These are phyloP conservation scores for Aspergillus coremiiformis DNA, from an alignment of 495 filamentous ascomycete species.

Conservation along the genomic window DNA sequence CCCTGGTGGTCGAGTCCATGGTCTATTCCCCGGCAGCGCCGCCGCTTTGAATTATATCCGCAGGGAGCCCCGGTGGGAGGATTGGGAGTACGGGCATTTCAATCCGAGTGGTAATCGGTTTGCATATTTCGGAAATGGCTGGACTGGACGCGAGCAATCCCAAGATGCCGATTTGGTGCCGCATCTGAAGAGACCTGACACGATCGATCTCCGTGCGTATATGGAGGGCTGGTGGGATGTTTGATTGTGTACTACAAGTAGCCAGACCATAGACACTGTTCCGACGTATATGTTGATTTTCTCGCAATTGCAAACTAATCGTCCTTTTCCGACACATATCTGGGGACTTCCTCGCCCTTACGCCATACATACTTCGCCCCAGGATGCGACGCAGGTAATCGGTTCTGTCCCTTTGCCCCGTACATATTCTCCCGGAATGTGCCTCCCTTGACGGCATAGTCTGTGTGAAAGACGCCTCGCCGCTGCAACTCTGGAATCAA, in stretches of 20 bases:
- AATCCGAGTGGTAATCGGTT: constrained; percentile 46
- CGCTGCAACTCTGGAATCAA: constrained; percentile 38
- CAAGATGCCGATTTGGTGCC: constrained; percentile 37
- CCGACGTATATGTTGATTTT: too few relatives aligned
- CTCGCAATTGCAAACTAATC: too few relatives aligned
- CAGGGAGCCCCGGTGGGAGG: constrained; percentile 61
- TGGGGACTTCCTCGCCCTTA: constrained; percentile 23
- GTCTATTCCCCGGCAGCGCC: constrained; percentile 60
- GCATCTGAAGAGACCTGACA: constrained; percentile 40
- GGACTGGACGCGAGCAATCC: constrained; percentile 36
- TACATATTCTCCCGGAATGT: constrained; percentile 42
- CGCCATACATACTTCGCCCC: constrained; percentile 42
- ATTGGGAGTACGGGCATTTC: constrained; percentile 58
- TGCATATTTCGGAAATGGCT: constrained; percentile 52
- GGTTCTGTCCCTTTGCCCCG: constrained; percentile 27
- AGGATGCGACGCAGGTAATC: constrained; percentile 37
- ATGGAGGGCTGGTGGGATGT: constrained; percentile 51
- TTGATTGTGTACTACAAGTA: constrained; percentile 6
- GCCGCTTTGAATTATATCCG: constrained; percentile 49
- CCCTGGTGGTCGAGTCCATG: constrained; percentile 50
- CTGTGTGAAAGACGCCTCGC: constrained; percentile 41
- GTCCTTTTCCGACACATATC: constrained; percentile 19
- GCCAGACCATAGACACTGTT: neutral
- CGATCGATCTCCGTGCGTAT: constrained; percentile 40
- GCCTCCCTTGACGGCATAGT: constrained; percentile 38